Conservation (phyloP, 306 rosid species). For the Malus sylvestris region DNA sequence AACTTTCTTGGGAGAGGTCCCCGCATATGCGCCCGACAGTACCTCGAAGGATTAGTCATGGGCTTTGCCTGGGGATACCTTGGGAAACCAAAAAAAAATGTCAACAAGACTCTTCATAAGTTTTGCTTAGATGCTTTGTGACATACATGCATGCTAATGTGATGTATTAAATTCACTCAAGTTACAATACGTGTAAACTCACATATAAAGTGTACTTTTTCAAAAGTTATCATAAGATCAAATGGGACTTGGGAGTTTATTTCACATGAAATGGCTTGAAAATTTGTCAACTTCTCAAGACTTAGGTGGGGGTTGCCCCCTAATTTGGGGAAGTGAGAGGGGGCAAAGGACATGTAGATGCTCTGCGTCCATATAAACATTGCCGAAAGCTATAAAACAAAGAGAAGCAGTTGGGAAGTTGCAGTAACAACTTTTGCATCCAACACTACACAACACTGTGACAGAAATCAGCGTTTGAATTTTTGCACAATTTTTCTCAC, state of each 20-base stretch:
- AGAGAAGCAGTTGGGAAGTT: constrained; percentile 42
- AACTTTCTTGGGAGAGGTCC: too few relatives aligned
- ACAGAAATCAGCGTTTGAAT: constrained; percentile 9
- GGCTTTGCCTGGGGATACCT: too few relatives aligned
- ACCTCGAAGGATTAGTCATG: too few relatives aligned
- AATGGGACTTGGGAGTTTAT: neutral
- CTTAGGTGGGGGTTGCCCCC: neutral
- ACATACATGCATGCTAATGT: neutral
- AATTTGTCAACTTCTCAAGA: neutral
- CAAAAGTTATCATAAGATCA: neutral
- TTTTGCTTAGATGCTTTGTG: neutral
- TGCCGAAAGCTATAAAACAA: constrained; percentile 26
- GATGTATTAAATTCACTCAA: too few relatives aligned
- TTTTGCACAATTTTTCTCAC: neutral
- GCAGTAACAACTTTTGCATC: constrained; percentile 30
- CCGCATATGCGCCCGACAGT: too few relatives aligned
- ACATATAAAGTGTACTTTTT: neutral
- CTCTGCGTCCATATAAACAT: constrained; percentile 16
- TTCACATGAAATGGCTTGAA: neutral
- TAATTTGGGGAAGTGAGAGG: neutral
- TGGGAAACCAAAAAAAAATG: too few relatives aligned
- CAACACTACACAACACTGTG: neutral
- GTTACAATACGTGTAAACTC: neutral
- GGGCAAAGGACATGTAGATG: neutral
- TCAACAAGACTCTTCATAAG: too few relatives aligned